Evolutionary conservation across 257 asterid genomes (phyloP), one percentile per base, ranked within the genome.

Genomic region (Cinchona pubescens): DNA sequence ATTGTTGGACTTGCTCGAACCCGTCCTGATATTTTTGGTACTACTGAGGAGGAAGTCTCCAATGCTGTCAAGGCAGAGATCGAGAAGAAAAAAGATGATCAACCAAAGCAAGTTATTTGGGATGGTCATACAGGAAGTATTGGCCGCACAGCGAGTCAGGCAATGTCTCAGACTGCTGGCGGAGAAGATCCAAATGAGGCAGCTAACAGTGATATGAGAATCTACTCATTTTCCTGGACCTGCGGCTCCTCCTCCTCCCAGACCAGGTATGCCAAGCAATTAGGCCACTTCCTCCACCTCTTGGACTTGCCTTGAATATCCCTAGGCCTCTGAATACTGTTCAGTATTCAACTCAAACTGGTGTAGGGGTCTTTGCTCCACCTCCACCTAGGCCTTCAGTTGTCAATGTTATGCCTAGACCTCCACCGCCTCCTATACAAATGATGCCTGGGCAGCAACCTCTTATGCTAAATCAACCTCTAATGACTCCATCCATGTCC

Each of bases 71-170:
- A 88, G 82, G 98, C 97, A 4, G 97, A 90, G 87, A 94, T 92
- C 71, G 97, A 92, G 69, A 94, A 90, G 93, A 91, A 91, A 85
- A 90, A 91, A 55, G 96, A 94, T 25, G 97, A 92, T 80, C 97
- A 90, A 81, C 97, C 98, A 14, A 94, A 92, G 85, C 98, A 94
- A 83, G 97, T 92, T 71, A 92, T 94, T 83, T 94, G 98, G 98
- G 98, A 94, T 80, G 98, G 98, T 40, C 98, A 94, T 81, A 85
- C 96, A 0, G 94, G 97, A 56, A 92, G 98, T 79, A 89, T 94
- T 77, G 97, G 97, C 3, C 95, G 96, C 27, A 89, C 98, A 23
- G 96, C 98, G 14, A 90, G 77, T 81, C 97, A 92, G 86, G 98
- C 97, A 34, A 80, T 94, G 93, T 88, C 97, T 77, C 98, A 94